phyloP scores from a whole-genome alignment of 2,329 filamentous ascomycete species.

The Hypoxylon sp. region DNA sequence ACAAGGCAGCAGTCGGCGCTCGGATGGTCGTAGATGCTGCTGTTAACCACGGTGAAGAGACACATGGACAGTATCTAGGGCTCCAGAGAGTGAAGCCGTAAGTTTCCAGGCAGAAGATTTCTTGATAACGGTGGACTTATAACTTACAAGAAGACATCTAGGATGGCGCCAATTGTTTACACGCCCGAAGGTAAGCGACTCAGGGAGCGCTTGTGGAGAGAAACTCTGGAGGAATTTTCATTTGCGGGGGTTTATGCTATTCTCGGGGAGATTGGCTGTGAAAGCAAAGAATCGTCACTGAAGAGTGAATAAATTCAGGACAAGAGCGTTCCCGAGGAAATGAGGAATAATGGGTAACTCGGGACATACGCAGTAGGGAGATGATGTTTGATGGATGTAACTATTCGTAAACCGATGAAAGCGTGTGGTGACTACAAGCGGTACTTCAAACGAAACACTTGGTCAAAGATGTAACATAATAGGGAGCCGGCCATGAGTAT shows the following conservation, averaged over 20 bases:
- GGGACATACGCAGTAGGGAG: too few relatives aligned
- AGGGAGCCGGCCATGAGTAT: too few relatives aligned
- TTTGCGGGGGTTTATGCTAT: background rate
- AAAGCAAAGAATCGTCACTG: too few relatives aligned
- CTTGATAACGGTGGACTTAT: background rate
- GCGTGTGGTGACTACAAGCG: too few relatives aligned
- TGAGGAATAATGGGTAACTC: too few relatives aligned
- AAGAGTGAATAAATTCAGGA: too few relatives aligned
- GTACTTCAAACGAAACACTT: too few relatives aligned
- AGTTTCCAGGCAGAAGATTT: background rate
- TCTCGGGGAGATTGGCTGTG: background rate
- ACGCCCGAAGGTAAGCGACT: slow-evolving; percentile 2
- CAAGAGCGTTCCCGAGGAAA: too few relatives aligned
- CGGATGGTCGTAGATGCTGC: slow-evolving; percentile 8
- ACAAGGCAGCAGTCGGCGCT: background rate
- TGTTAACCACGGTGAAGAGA: slow-evolving; percentile 10
- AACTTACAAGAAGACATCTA: background rate
- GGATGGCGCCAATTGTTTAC: slow-evolving; percentile 13
- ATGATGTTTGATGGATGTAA: too few relatives aligned
- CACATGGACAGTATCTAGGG: slow-evolving; percentile 6
- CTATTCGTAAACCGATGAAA: too few relatives aligned
- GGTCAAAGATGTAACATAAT: background rate
- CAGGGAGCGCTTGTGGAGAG: slow-evolving; percentile 2
- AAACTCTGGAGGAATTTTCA: slow-evolving; percentile 11
- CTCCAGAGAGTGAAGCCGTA: slow-evolving; percentile 10